Evolutionary conservation across 1,284 basidiomycete genomes (phyloP).

Genomic region (Cryptococcus amylolentus): DNA sequence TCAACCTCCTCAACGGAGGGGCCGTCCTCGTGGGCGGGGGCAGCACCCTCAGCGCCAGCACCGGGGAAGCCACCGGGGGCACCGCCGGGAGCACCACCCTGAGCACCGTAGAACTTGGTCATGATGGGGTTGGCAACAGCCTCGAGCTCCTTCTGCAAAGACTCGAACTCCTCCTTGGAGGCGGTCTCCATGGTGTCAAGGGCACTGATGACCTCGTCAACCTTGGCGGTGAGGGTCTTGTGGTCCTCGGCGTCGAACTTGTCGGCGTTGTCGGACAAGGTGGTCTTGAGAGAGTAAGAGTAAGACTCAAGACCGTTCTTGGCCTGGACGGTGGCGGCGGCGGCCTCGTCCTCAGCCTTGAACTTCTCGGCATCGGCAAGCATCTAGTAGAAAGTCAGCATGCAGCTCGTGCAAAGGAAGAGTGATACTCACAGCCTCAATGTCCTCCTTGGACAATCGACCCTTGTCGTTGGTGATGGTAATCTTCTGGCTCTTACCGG

Average conservation of each 20-base stretch:
- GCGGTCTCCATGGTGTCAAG: conserved; percentile 78
- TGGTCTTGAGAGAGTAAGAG: conserved; percentile 93
- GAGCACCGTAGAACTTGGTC: conserved; percentile 61
- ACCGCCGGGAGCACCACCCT: conserved; percentile 40
- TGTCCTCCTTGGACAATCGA: conserved; percentile 96
- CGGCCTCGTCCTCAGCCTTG: conserved; percentile 83
- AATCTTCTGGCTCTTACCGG: conserved; percentile 78
- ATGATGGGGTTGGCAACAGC: conserved; percentile 68
- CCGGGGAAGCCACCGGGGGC: conserved; percentile 59
- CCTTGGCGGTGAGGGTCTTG: conserved; percentile 73
- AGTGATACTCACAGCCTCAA: conserved; percentile 74
- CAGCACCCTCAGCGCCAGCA: conserved; percentile 48
- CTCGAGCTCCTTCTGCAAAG: conserved; percentile 93
- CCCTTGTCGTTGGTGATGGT: conserved; percentile 99
- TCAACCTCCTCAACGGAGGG: conserved; percentile 59
- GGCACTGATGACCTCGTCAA: conserved; percentile 84
- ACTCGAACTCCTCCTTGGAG: conserved; percentile 91
- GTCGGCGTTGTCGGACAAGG: conserved; percentile 77
- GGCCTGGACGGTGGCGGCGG: conserved; percentile 91
- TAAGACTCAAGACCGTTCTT: conserved; percentile 95
- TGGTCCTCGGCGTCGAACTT: conserved; percentile 90
- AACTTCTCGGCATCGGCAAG: conserved; percentile 91
- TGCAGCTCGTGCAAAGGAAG: too few relatives aligned
- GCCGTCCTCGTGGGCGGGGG: conserved; percentile 55
- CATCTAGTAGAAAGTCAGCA: conserved; percentile 61